A percentile compares a stretch with the other conserved stretches of the same genome.
Conservation (phyloP, 179 eudicot genomes). For the Carnegiea gigantea region DNA sequence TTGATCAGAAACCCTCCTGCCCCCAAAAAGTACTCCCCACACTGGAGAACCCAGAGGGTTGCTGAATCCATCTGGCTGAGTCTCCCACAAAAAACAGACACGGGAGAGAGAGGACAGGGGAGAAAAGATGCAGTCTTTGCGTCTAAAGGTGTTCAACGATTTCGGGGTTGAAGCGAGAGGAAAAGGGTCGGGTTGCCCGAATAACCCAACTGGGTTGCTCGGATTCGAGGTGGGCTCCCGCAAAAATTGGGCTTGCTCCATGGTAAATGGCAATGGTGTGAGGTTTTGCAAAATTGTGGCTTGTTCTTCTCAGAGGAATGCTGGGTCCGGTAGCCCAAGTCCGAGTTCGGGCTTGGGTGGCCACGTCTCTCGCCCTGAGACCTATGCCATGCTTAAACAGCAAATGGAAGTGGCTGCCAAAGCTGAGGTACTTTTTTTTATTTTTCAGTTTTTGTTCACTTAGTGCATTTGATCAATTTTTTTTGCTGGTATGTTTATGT, state of each 20-base stretch:
- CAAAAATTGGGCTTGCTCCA: conserved; percentile 24
- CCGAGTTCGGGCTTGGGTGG: conserved; percentile 33
- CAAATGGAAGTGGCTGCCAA: conserved; percentile 94
- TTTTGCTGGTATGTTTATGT: background rate
- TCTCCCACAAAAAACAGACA: background rate
- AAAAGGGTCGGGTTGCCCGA: conserved; percentile 29
- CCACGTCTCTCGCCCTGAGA: conserved; percentile 54
- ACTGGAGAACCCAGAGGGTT: background rate
- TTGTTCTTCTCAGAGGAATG: conserved; percentile 52
- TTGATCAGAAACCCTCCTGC: conserved; percentile 1
- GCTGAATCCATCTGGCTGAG: background rate
- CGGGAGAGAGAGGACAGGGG: background rate
- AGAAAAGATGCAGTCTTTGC: conserved; percentile 56
- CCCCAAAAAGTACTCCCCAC: background rate
- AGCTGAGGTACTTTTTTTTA: conserved; percentile 54
- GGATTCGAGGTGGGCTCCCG: conserved; percentile 29
- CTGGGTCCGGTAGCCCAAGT: conserved; percentile 35
- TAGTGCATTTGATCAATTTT: background rate
- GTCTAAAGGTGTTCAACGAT: conserved; percentile 44
- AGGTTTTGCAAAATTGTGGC: conserved; percentile 46
- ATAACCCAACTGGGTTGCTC: conserved; percentile 16
- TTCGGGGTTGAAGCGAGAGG: conserved; percentile 34
- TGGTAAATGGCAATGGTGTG: conserved; percentile 11
- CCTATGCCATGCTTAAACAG: conserved; percentile 78
- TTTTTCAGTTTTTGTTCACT: background rate